Percentiles rank a stretch among this genome's conserved stretches.
Conservation (phyloP, 2,329 filamentous ascomycete species). For the Ceratocystis ficicola region DNA sequence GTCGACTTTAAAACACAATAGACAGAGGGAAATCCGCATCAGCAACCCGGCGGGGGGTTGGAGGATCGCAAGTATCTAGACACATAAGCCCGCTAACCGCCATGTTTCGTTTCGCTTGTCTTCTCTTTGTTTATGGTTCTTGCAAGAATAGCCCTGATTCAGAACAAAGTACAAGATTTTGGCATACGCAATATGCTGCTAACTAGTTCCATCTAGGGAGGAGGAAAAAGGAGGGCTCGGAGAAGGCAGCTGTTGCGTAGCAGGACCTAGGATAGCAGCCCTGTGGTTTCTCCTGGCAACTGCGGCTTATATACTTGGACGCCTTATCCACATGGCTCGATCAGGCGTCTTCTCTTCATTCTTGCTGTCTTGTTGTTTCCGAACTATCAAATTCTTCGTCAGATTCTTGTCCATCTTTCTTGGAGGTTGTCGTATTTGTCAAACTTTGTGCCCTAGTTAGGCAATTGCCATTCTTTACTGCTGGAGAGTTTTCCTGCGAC, state of each 20-base stretch:
- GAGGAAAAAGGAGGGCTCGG: not conserved
- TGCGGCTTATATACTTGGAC: not conserved
- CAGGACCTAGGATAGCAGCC: too few relatives aligned
- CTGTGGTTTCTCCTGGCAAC: not conserved
- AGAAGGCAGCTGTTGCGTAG: not conserved
- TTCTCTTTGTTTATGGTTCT: not conserved
- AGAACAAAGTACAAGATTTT: not conserved
- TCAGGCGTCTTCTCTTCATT: not conserved
- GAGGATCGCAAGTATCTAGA: not conserved
- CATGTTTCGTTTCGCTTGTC: not conserved
- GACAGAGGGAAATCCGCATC: not conserved
- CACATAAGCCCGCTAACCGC: not conserved
- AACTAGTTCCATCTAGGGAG: not conserved
- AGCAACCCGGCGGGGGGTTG: not conserved
- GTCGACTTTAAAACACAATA: not conserved
- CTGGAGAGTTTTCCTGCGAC: not conserved
- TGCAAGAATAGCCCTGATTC: not conserved
- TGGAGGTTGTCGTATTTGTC: not conserved
- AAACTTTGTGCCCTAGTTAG: not conserved
- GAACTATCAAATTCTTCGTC: not conserved
- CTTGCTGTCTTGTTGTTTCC: not conserved
- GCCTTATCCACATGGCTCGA: not conserved
- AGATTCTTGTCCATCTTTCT: not conserved
- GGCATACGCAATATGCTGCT: not conserved
- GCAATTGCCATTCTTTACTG: not conserved